phyloP scores from a whole-genome alignment of 2,329 filamentous ascomycete genomes.

The Akanthomyces dipterigenus region DNA sequence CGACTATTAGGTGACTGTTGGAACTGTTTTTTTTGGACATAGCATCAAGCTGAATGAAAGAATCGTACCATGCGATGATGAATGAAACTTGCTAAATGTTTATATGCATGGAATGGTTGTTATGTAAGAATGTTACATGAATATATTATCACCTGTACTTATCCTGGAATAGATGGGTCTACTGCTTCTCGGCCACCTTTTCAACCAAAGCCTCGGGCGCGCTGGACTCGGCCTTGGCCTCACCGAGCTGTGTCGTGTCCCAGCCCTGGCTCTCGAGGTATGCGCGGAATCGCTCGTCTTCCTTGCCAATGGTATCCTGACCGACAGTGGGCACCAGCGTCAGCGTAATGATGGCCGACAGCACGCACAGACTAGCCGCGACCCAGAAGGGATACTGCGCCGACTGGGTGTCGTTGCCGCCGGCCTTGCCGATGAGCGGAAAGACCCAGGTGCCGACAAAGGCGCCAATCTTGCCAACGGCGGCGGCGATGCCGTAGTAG shows the following conservation, averaged over 20 bases:
- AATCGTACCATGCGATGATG: too few relatives aligned
- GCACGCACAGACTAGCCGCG: conserved; percentile 63
- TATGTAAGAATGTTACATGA: too few relatives aligned
- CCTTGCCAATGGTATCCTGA: conserved; percentile 75
- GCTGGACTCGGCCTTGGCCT: conserved; percentile 24
- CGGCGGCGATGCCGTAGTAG: conserved; percentile 66
- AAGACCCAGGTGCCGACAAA: conserved; percentile 84
- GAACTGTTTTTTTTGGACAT: neutral
- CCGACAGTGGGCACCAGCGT: conserved; percentile 62
- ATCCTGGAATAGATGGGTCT: neutral
- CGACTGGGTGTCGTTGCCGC: conserved; percentile 44
- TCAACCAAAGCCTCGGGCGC: neutral
- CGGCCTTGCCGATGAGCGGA: conserved; percentile 61
- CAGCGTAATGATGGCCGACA: conserved; percentile 54
- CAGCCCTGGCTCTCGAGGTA: conserved; percentile 71
- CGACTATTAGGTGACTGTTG: neutral
- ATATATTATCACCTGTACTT: too few relatives aligned
- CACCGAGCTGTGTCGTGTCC: conserved; percentile 55
- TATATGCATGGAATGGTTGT: too few relatives aligned
- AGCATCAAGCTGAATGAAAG: neutral
- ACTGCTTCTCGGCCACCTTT: neutral
- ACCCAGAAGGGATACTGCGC: conserved; percentile 90
- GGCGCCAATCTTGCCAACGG: conserved; percentile 69
- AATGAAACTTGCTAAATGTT: too few relatives aligned
- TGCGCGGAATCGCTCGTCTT: conserved; percentile 70